Percentiles rank a stretch among this genome's conserved stretches.
Evolutionary conservation across 2,329 filamentous ascomycete species (phyloP).

Genomic region (Cryphonectria nitschkei): DNA sequence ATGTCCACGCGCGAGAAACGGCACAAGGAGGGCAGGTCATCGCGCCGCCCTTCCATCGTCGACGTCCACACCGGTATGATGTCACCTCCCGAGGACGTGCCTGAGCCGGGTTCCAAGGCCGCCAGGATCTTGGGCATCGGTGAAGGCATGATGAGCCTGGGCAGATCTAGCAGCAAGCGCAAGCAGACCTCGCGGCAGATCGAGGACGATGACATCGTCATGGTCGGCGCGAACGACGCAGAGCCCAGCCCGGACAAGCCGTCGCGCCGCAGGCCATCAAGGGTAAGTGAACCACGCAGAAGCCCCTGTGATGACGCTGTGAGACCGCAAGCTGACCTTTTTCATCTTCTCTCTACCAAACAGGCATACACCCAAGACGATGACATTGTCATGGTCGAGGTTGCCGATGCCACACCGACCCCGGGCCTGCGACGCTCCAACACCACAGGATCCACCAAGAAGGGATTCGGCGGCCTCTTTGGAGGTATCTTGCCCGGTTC

Average conservation of each 20-base stretch:
- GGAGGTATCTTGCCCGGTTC: constrained; percentile 58
- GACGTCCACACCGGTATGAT: constrained; percentile 67
- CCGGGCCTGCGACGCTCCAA: constrained; percentile 60
- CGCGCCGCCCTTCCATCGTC: constrained; percentile 71
- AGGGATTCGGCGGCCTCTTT: constrained; percentile 64
- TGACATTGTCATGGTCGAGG: constrained; percentile 62
- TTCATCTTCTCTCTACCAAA: constrained; percentile 43
- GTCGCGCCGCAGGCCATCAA: constrained; percentile 46
- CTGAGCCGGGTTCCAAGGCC: constrained; percentile 72
- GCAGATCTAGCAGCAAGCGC: constrained; percentile 45
- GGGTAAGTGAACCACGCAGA: constrained; percentile 39
- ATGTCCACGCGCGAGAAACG: constrained; percentile 71
- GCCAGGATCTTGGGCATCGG: constrained; percentile 72
- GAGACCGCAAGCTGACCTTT: constrained; percentile 40
- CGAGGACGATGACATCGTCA: constrained; percentile 55
- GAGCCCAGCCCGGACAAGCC: constrained; percentile 51
- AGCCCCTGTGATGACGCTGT: constrained; percentile 15
- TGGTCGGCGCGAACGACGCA: constrained; percentile 48
- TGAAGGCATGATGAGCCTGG: constrained; percentile 56
- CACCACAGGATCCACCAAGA: constrained; percentile 59
- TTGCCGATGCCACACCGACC: constrained; percentile 50
- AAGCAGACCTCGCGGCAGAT: constrained; percentile 46
- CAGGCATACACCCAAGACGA: constrained; percentile 69
- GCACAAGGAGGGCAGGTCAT: constrained; percentile 59
- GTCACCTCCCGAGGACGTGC: constrained; percentile 71